Percentiles rank a stretch among this genome's conserved stretches.
Conservation (phyloP, 2,329 filamentous ascomycete genomes). For the Graphilbum fragrans region DNA sequence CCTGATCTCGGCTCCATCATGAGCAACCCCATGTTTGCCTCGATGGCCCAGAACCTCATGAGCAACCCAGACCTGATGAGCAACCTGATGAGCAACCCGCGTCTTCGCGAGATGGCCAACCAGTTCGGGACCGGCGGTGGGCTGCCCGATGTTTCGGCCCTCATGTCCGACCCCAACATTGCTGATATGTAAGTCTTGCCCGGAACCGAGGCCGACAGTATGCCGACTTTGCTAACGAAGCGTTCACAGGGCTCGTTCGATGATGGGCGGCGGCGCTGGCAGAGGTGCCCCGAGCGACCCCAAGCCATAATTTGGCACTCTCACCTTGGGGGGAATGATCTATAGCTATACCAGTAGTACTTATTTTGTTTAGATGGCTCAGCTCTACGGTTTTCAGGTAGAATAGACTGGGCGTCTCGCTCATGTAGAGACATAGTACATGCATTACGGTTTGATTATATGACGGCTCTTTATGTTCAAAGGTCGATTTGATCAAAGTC, state of each 20-base stretch:
- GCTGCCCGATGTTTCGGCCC: conserved; percentile 71
- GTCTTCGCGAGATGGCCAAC: conserved; percentile 75
- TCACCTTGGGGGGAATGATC: too few relatives aligned
- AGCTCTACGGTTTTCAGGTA: too few relatives aligned
- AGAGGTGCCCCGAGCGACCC: not conserved
- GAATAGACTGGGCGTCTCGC: too few relatives aligned
- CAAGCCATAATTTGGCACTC: not conserved
- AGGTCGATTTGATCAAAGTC: not conserved
- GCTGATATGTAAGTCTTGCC: conserved; percentile 89
- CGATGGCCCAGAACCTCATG: conserved; percentile 96
- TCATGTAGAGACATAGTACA: too few relatives aligned
- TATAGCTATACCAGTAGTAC: too few relatives aligned
- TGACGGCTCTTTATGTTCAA: not conserved
- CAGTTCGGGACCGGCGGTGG: conserved; percentile 59
- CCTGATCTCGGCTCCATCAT: conserved; percentile 79
- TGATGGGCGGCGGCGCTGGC: conserved; percentile 30
- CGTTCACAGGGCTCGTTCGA: conserved; percentile 24
- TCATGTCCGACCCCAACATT: conserved; percentile 90
- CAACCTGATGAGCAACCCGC: conserved; percentile 90
- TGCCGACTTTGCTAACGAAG: conserved; percentile 1
- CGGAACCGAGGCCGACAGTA: too few relatives aligned
- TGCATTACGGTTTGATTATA: not conserved
- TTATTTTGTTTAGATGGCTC: too few relatives aligned
- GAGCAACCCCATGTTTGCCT: conserved; percentile 97
- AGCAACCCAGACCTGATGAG: conserved; percentile 86